Base-by-base conservation (phyloP, 768 basidiomycete genomes). In the Imleria badia region DNA sequence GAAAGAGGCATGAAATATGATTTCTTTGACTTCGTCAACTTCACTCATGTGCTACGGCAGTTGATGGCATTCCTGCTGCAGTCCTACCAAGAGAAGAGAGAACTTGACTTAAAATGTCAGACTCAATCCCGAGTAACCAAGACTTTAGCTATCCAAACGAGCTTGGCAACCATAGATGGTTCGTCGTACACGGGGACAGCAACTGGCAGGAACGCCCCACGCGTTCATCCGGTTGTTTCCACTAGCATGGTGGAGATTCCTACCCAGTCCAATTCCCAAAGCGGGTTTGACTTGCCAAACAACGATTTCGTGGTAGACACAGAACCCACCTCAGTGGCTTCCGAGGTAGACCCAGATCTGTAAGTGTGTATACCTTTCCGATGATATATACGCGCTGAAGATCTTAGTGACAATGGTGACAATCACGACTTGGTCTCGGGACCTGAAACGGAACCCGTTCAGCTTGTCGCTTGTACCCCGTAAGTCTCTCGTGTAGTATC, bases 31-130 rank as follows among this genome's bases (percentile, higher is more conserved):
- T 23, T 19, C 34, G 30, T 39, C 15, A 26, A 36, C 22, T 34
- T 55, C 5, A 10, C 46, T 63, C 23, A 61, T 22, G 12, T 34
- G n/a, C 36, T 3, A 12, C 41, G 35, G 5, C 29, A 68, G 67
- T 47, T 69, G 49, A 65, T 63, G 58, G 57, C 48, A 39, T 48
- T 60, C 17, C 54, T 66, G 23, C 55, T 69, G 34, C 65, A 61
- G 42, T 59, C 58, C 34, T 65, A 69, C n/a, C 56, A 65, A 36
- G 60, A 69, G 40, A 62, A 47, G 34, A 62, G 51, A 41, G 45
- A 56, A 19, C 57, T 64, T 4, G n/a, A 23, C 5, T 20, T 45
- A 8, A 53, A 35, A 22, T 23, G n/a, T 43, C 59, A 52, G 43
- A 26, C 23, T 2, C 55, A 17, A 50, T 6, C n/a, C 6, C 56